Conservation (phyloP, 768 basidiomycete species). For the Suillus plorans region DNA sequence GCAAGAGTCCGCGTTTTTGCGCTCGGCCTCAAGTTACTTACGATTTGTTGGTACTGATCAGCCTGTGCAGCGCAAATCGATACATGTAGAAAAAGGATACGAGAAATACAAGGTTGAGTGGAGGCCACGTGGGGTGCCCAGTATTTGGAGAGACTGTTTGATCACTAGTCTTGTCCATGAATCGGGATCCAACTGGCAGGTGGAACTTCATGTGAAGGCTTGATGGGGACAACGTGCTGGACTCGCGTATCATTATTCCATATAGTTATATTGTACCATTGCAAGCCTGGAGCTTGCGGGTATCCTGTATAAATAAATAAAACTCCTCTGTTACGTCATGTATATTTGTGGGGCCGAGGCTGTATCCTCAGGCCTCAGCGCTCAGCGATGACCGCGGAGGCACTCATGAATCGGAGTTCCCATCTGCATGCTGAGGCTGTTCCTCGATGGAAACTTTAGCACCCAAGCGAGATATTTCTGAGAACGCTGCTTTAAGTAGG, state of each 20-base stretch:
- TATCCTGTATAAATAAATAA: not conserved
- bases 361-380: not conserved
- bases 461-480: constrained; percentile 79
- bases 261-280: constrained; percentile 11
- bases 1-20: too few species aligned
- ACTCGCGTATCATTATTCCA: constrained; percentile 5
- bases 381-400: not conserved
- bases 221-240: constrained; percentile 5
- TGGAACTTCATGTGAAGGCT: constrained; percentile 36
- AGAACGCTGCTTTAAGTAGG: constrained; percentile 75
- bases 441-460: constrained; percentile 64
- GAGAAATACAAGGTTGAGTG: constrained; percentile 37
- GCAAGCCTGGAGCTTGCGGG: constrained; percentile 16
- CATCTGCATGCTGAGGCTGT: constrained; percentile 4
- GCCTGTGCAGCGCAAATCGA: constrained; percentile 22
- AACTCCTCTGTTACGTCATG: not conserved
- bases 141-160: constrained; percentile 31
- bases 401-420: not conserved
- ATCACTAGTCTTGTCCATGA: constrained; percentile 40
- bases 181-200: constrained; percentile 43
- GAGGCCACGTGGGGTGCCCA: constrained; percentile 17
- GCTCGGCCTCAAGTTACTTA: too few species aligned
- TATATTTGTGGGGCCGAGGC: not conserved
- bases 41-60: constrained; percentile 1
- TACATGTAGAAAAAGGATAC: constrained; percentile 35